These are phyloP conservation scores for Leucaena leucocephala DNA, from an alignment of 306 rosid genomes.

Conservation along the genomic window DNA sequence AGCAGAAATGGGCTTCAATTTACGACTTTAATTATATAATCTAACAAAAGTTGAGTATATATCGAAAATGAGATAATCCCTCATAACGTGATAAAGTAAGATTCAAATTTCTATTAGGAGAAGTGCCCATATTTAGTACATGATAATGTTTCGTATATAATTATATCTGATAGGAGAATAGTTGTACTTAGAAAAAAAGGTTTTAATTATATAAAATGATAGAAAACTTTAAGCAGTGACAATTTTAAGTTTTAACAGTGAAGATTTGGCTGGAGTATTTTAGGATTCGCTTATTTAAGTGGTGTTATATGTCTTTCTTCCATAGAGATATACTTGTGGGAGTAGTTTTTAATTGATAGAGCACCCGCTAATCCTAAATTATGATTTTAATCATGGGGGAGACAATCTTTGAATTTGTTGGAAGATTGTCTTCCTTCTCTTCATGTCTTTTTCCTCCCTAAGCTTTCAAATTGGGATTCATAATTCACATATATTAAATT, in stretches of 20 bases:
- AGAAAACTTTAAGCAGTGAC: no score
- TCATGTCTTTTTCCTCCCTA: conserved; percentile 32
- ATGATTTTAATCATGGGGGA: conserved; percentile 70
- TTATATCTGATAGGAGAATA: no score
- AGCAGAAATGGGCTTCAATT: no score
- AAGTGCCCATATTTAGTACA: no score
- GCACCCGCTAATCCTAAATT: conserved; percentile 35
- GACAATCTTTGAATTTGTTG: conserved; percentile 73
- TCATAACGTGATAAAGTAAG: no score
- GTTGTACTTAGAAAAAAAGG: no score
- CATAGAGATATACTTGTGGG: conserved; percentile 23
- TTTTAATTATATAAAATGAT: background rate
- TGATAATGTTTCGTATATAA: no score
- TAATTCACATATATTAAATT: background rate
- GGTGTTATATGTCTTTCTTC: background rate
- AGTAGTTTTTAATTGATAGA: conserved; percentile 3
- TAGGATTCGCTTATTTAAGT: background rate
- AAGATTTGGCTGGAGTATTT: background rate
- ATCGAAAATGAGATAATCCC: no score
- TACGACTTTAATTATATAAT: no score
- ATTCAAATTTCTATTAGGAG: no score
- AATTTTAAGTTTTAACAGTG: no score
- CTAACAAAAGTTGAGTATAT: no score
- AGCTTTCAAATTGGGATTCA: background rate
- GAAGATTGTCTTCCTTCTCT: conserved; percentile 60